Conservation (phyloP, 192 early-diverging fungal species). For the Cladochytrium replicatum region DNA sequence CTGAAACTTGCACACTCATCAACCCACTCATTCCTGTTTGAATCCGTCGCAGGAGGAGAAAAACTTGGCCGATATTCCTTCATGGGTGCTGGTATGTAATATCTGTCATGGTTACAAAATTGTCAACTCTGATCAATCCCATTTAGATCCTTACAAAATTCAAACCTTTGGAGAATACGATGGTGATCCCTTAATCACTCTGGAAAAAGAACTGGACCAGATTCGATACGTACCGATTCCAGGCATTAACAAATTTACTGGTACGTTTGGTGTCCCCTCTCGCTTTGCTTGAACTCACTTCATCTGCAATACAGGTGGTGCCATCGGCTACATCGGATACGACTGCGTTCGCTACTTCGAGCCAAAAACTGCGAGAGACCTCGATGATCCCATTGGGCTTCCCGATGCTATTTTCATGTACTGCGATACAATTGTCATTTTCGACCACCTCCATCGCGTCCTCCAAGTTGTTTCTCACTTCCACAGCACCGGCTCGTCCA, state of each 20-base stretch:
- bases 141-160: conserved; percentile 76
- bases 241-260: conserved; percentile 76
- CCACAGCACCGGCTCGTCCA: conserved; percentile 20
- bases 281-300: conserved; percentile 6
- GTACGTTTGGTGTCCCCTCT: conserved; percentile 16
- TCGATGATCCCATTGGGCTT: conserved; percentile 76
- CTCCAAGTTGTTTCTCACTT: conserved; percentile 87
- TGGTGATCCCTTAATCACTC: conserved; percentile 75
- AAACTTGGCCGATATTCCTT: conserved; percentile 94
- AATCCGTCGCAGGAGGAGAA: conserved; percentile 89
- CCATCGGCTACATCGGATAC: conserved; percentile 93
- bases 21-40: conserved; percentile 90
- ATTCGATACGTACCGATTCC: conserved; percentile 71
- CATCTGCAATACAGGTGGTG: conserved; percentile 67
- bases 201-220: conserved; percentile 76
- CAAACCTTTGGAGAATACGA: conserved; percentile 38
- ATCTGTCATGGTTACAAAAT: conserved; percentile 4
- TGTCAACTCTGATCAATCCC: neutral
- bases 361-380: conserved; percentile 63
- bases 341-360: conserved; percentile 99
- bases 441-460: conserved; percentile 87
- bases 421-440: conserved; percentile 91
- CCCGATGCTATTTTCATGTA: conserved; percentile 92
- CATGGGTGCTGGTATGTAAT: conserved; percentile 65
- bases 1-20: conserved; percentile 63